These are phyloP conservation scores for Neopestalotiopsis clavispora DNA, from an alignment of 2,329 filamentous ascomycete genomes.

Conservation along the genomic window DNA sequence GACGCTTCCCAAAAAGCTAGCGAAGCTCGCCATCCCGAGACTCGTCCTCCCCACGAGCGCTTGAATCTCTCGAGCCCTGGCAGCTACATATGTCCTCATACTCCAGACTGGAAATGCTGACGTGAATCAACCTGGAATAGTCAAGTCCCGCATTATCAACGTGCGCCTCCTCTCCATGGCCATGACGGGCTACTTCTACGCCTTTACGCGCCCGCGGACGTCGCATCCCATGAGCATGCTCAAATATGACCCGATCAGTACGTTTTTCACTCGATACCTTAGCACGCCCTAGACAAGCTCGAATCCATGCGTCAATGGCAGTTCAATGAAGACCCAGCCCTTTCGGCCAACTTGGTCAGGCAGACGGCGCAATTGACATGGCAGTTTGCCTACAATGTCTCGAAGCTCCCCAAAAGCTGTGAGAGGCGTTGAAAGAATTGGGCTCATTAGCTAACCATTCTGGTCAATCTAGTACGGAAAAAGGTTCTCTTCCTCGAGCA, in stretches of 20 bases:
- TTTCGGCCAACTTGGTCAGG: background rate
- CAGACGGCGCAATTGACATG: background rate
- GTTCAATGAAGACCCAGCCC: background rate
- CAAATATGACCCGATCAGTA: conserved; percentile 98
- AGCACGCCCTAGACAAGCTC: background rate
- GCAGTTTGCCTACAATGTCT: background rate
- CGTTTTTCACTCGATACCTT: conserved; percentile 29
- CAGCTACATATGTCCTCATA: background rate
- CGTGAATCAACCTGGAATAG: conserved; percentile 47
- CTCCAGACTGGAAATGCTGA: background rate
- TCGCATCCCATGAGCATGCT: conserved; percentile 92
- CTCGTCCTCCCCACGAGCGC: background rate
- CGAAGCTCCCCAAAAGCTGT: background rate
- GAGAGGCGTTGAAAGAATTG: background rate
- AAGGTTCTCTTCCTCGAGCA: conserved; percentile 95
- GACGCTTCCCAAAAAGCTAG: too few relatives aligned
- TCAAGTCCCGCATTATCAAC: conserved; percentile 88
- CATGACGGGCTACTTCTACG: conserved; percentile 97
- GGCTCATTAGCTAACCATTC: background rate
- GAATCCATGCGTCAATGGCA: background rate
- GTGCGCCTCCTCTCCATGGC: conserved; percentile 98
- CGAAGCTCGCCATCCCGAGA: too few relatives aligned
- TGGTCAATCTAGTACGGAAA: conserved; percentile 72
- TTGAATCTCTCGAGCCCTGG: background rate
- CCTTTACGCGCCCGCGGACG: conserved; percentile 80